Conservation (phyloP, 1,284 basidiomycete species). For the Xerocomus amazonicus region DNA sequence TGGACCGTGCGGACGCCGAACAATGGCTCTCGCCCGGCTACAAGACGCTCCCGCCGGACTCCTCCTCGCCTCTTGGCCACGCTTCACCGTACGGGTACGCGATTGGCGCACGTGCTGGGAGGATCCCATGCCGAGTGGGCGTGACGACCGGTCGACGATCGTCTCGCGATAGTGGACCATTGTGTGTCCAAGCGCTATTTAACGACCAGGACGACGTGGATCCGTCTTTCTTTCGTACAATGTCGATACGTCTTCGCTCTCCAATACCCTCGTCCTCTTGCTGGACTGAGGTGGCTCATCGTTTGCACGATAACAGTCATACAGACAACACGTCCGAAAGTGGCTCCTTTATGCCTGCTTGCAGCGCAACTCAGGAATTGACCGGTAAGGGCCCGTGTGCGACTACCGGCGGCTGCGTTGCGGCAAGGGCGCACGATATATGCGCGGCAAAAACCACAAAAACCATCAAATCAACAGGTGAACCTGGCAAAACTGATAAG, state of each 20-base stretch:
- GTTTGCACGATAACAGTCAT: too few relatives aligned
- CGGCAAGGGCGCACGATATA: slow-evolving; percentile 8
- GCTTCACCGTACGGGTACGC: neutral
- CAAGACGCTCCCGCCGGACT: slow-evolving; percentile 19
- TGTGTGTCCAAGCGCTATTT: slow-evolving; percentile 4
- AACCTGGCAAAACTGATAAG: neutral
- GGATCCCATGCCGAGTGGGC: neutral
- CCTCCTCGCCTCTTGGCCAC: slow-evolving; percentile 20
- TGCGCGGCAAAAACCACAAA: slow-evolving; percentile 5
- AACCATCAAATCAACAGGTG: neutral
- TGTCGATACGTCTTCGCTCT: neutral
- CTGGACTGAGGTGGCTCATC: too few relatives aligned
- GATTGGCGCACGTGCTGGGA: too few relatives aligned
- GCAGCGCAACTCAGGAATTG: neutral
- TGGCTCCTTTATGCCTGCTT: neutral
- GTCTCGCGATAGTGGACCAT: neutral
- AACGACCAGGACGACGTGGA: neutral
- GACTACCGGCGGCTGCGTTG: neutral
- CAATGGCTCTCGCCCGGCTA: slow-evolving; percentile 8
- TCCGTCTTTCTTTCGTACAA: neutral
- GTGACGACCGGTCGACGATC: neutral
- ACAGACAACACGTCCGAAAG: neutral
- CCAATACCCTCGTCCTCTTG: neutral
- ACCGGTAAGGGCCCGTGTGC: neutral
- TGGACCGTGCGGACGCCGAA: neutral